These are phyloP conservation scores for Anisogramma anomala DNA, from an alignment of 2,329 filamentous ascomycete genomes.

Conservation along the genomic window DNA sequence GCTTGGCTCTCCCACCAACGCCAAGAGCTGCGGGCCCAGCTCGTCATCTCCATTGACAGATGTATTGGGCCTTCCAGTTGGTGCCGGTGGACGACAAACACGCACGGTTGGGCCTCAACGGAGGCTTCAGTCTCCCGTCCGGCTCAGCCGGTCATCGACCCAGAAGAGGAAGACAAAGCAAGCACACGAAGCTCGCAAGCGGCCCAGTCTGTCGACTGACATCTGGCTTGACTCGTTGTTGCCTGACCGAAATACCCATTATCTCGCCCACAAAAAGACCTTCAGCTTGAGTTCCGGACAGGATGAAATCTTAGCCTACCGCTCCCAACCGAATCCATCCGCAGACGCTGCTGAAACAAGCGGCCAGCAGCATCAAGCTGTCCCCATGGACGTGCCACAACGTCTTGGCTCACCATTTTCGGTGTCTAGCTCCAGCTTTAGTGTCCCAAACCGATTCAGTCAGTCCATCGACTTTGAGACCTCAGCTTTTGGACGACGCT, in stretches of 20 bases:
- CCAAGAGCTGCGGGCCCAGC: constrained; percentile 51
- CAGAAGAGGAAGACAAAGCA: constrained; percentile 45
- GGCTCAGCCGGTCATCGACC: constrained; percentile 40
- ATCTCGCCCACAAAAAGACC: constrained; percentile 17
- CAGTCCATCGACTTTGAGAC: constrained; percentile 35
- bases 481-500: constrained; percentile 36
- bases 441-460: constrained; percentile 47
- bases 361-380: constrained; percentile 18
- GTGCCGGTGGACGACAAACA: constrained; percentile 30
- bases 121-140: constrained; percentile 41
- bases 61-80: constrained; percentile 25
- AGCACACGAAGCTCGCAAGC: constrained; percentile 38
- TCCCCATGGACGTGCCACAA: constrained; percentile 28
- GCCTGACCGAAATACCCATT: constrained; percentile 14
- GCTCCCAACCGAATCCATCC: constrained; percentile 5
- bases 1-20: constrained; percentile 44
- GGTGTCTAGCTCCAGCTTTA: constrained; percentile 39
- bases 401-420: constrained; percentile 51
- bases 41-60: constrained; percentile 39
- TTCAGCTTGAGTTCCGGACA: constrained; percentile 20
- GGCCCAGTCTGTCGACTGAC: constrained; percentile 43
- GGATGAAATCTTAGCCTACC: constrained; percentile 8
- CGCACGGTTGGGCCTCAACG: constrained; percentile 40
- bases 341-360: constrained; percentile 4
- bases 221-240: constrained; percentile 38